Conservation (phyloP, 176 grass and related monocot genomes). For the Oryza nivara region DNA sequence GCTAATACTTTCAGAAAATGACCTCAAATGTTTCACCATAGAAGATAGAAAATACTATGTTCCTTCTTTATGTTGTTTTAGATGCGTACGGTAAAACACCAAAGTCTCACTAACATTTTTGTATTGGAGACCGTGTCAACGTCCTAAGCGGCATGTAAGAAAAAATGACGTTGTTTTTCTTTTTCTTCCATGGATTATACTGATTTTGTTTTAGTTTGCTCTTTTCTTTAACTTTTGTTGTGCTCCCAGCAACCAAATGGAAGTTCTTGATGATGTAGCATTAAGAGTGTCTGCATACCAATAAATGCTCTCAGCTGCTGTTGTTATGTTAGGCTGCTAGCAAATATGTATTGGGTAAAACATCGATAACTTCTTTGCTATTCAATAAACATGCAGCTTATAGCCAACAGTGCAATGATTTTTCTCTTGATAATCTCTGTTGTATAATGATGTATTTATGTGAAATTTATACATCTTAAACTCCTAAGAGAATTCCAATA, state of each 20-base stretch:
- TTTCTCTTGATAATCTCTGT: no score
- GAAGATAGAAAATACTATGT: neutral
- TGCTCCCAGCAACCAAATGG: neutral
- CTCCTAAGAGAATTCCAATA: neutral
- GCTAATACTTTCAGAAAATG: neutral
- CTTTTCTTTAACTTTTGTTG: conserved; percentile 3
- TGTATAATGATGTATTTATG: neutral
- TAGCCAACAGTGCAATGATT: neutral
- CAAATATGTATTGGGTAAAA: neutral
- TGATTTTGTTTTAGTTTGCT: neutral
- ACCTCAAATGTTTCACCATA: neutral
- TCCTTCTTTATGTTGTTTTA: no score
- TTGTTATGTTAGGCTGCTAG: neutral
- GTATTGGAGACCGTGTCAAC: no score
- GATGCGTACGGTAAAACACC: no score
- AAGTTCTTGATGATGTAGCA: neutral
- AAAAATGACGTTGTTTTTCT: no score
- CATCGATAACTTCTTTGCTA: neutral
- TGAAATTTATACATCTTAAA: neutral
- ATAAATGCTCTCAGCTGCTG: neutral
- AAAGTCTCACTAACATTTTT: neutral
- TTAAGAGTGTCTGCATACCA: neutral
- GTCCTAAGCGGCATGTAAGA: no score
- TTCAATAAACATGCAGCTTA: neutral
- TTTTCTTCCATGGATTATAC: neutral